Evolutionary conservation across 2,329 filamentous ascomycete species (phyloP), one percentile per base, ranked within the genome.

Genomic region (Geoglossum cookeanum): DNA sequence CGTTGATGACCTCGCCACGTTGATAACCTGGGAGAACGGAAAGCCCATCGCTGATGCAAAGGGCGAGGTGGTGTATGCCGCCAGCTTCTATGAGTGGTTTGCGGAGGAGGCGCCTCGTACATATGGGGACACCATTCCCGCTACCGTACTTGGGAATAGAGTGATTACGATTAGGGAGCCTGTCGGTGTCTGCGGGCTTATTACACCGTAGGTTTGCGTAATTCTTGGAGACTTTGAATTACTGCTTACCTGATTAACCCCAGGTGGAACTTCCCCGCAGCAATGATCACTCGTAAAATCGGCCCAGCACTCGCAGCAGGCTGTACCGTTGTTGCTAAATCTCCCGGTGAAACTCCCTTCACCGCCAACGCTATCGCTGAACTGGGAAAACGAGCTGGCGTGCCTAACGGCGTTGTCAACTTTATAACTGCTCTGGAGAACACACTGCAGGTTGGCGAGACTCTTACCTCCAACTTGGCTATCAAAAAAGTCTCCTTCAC

Each of bases 401-500:
- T 97, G 33, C 91, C 92, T 45, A 83, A 84, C 66, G 91, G 91
- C 42, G 90, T 96, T 0, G 79, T 97, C 61, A 97, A 97, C 70
- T 75, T 97, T 58, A 77, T 98, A 58, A 94, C 89, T 1, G 78
- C 87, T 0, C 71, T 85, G 3, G 72, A 84, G 57, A 92, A 95
- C 69, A 96, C 89, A 0, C 75, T 83, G 11, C 81, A 84, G 62
- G 78, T 97, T 3, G 91, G 91, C 58, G 75, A 84, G 68, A 72
- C 80, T 22, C 76, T 97, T 57, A 94, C 88, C 9, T 84, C 85
- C 0, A 81, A 84, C 65, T 79, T 85, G 3, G 80, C 77, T 1
- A 76, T 98, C 62, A 85, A 85, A 68, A 97, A 97, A 71, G 78
- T 97, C 48, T 95, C 88, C 13, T 98, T 98, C 69, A 97, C 92